Evolutionary conservation across 169 alveolate genomes (phyloP), one percentile per base, ranked within the genome.

Genomic region (Babesia bigemina): DNA sequence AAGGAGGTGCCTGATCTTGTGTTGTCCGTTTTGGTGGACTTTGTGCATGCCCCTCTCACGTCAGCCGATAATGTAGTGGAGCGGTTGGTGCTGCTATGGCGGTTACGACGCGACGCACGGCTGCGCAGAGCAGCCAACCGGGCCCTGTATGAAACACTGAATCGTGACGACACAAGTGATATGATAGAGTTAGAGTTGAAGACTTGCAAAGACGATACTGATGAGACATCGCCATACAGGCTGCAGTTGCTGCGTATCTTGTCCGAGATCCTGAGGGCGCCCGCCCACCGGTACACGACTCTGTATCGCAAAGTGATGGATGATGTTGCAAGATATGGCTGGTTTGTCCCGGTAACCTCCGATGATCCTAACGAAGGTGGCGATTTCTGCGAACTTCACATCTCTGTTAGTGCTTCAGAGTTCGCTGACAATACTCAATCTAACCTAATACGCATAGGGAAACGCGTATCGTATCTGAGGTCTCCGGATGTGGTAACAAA

Each of bases 401-500:
- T 67, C 49, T 16, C 24, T 29, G 17, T 47, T 16, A 21, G 36
- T 10, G 14, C 10, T 21, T 13, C 56, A 8, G 33, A 26, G 0
- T 16, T 7, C n/a, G 21, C 24, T 9, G 44, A 29, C 9, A 11
- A 29, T 19, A 7, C 63, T 1, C 44, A 22, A 13, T 22, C 28
- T 2, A 67, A 67, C 65, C 26, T 79, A 9, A 42, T 81, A 47
- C 52, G 61, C 45, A 72, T 74, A 6, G 55, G 73, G 14, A 53
- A 74, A 19, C 56, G 69, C 19, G 57, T 72, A 29, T 81, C 88
- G 21, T 72, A 71, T 42, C 24, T 66, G 39, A 49, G 88, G 66
- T 33, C 53, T 17, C n/a, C 12, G 13, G 47, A 24, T 12, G 57
- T 47, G 1, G 70, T 16, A 4, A 4, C 13, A 11, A 49, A 57